These are phyloP conservation scores for Pichia terricola DNA, from an alignment of 1,139 yeast genomes.

Conservation along the genomic window DNA sequence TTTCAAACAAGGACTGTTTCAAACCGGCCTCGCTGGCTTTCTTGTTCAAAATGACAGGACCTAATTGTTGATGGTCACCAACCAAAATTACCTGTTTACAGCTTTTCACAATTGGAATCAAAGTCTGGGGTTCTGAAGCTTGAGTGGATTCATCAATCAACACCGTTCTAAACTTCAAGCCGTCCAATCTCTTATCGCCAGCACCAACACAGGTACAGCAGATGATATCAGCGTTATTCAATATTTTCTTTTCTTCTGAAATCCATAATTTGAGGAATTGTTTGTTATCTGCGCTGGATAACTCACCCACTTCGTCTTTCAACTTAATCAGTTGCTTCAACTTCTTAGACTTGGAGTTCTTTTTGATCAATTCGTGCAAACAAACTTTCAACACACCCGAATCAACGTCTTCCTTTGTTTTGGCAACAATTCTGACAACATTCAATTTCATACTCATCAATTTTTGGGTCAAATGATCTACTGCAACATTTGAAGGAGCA, in stretches of 20 bases:
- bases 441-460: slow-evolving; percentile 57
- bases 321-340: slow-evolving; percentile 49
- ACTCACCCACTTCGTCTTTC: slow-evolving; percentile 63
- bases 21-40: slow-evolving; percentile 82
- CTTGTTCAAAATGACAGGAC: slow-evolving; percentile 78
- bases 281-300: slow-evolving; percentile 45
- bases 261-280: slow-evolving; percentile 34
- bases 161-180: slow-evolving; percentile 58
- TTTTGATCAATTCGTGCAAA: slow-evolving; percentile 40
- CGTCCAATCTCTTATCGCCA: slow-evolving; percentile 56
- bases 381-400: slow-evolving; percentile 45
- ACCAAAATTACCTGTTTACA: slow-evolving; percentile 83
- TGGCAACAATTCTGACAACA: slow-evolving; percentile 72
- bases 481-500: slow-evolving; percentile 95
- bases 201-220: slow-evolving; percentile 94
- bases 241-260: slow-evolving; percentile 38
- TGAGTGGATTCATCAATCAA: slow-evolving; percentile 90
- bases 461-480: slow-evolving; percentile 78
- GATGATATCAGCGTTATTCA: slow-evolving; percentile 64
- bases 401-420: slow-evolving; percentile 73
- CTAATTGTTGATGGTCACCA: slow-evolving; percentile 93
- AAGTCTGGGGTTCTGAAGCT: slow-evolving; percentile 85
- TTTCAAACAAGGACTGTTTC: slow-evolving; percentile 75
- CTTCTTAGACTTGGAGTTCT: slow-evolving; percentile 43
- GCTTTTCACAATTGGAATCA: slow-evolving; percentile 83